These are phyloP conservation scores for Phialophora macrospora DNA, from an alignment of 2,329 filamentous ascomycete species.

Conservation along the genomic window DNA sequence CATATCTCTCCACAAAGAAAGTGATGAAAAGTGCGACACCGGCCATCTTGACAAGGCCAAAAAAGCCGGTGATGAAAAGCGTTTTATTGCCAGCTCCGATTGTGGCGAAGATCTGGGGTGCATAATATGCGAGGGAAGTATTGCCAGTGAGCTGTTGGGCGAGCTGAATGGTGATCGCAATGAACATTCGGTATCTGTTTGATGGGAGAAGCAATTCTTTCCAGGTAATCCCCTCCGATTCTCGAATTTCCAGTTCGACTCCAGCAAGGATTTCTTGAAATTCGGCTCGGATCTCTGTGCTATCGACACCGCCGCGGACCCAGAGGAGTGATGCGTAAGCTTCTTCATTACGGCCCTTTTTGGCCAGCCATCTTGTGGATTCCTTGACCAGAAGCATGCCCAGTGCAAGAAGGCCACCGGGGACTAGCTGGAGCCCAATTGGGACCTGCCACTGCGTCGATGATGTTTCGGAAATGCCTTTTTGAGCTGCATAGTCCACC, in stretches of 20 bases:
- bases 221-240: constrained; percentile 54
- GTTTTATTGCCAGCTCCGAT: constrained; percentile 56
- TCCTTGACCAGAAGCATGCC: constrained; percentile 58
- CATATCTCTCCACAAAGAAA: constrained; percentile 57
- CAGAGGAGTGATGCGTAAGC: constrained; percentile 56
- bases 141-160: constrained; percentile 52
- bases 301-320: constrained; percentile 56
- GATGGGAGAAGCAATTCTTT: constrained; percentile 54
- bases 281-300: constrained; percentile 43
- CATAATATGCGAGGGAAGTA: constrained; percentile 52
- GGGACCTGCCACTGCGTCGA: constrained; percentile 62
- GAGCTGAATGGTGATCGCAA: constrained; percentile 58
- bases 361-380: constrained; percentile 55
- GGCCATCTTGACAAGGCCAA: constrained; percentile 58
- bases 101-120: constrained; percentile 58
- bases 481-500: constrained; percentile 57
- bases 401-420: constrained; percentile 53
- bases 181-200: constrained; percentile 56
- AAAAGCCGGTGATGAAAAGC: constrained; percentile 59
- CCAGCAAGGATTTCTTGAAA: constrained; percentile 51
- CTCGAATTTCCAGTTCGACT: constrained; percentile 54
- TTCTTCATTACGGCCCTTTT: constrained; percentile 53
- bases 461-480: constrained; percentile 42
- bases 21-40: constrained; percentile 55
- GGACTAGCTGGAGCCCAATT: constrained; percentile 58